phyloP scores from a whole-genome alignment of 495 filamentous ascomycete species.

The Tuber aestivum region DNA sequence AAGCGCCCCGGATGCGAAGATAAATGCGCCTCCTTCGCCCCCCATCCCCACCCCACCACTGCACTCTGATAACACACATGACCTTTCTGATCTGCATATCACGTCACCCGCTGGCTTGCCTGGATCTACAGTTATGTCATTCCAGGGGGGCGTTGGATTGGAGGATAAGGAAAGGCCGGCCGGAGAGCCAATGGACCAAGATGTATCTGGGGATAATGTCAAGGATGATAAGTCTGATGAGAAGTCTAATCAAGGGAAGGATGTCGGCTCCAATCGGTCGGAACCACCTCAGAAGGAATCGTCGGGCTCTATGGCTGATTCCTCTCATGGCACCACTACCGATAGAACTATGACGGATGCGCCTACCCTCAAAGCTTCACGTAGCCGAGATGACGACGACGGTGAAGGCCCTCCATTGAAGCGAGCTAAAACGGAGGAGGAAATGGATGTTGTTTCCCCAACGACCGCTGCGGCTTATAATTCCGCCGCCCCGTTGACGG shows the following conservation, averaged over 20 bases:
- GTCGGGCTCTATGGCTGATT: slow-evolving; percentile 15
- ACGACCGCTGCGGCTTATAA: slow-evolving; percentile 26
- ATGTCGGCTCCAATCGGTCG: background rate
- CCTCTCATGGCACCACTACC: slow-evolving; percentile 5
- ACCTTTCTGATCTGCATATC: slow-evolving; percentile 42
- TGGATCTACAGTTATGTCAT: slow-evolving; percentile 28
- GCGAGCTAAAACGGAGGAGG: slow-evolving; percentile 61
- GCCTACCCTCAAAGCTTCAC: slow-evolving; percentile 31
- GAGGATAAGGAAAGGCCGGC: slow-evolving; percentile 7
- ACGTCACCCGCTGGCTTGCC: slow-evolving; percentile 35
- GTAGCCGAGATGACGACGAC: slow-evolving; percentile 57
- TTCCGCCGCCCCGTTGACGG: slow-evolving; percentile 45
- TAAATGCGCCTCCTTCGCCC: slow-evolving; percentile 42
- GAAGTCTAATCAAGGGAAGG: slow-evolving; percentile 3
- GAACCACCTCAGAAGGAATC: slow-evolving; percentile 20
- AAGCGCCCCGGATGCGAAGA: slow-evolving; percentile 33
- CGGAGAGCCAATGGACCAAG: slow-evolving; percentile 1
- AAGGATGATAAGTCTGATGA: slow-evolving; percentile 7
- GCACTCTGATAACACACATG: slow-evolving; percentile 39
- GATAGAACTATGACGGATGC: slow-evolving; percentile 38
- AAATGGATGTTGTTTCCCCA: slow-evolving; percentile 24
- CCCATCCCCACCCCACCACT: slow-evolving; percentile 43
- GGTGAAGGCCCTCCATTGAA: slow-evolving; percentile 72
- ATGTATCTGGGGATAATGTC: slow-evolving; percentile 3
- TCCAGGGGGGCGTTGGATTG: slow-evolving; percentile 17